A percentile compares a stretch with the other conserved stretches of the same genome.
These are phyloP conservation scores for Tricholoma matsutake DNA, from an alignment of 768 basidiomycete species.

Conservation along the genomic window DNA sequence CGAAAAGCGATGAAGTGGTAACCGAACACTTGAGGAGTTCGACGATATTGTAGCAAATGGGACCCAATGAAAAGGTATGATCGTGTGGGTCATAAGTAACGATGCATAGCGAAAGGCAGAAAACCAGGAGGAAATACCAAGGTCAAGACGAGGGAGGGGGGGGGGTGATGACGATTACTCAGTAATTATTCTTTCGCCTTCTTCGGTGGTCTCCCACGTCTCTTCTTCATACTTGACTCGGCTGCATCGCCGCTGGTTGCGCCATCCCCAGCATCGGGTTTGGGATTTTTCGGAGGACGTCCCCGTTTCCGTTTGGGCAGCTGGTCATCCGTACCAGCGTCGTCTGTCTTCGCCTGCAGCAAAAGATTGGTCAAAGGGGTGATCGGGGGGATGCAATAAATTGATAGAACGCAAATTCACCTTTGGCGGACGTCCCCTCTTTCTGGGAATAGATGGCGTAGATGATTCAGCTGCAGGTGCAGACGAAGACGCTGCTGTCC, in stretches of 20 bases:
- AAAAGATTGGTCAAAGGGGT: conserved; percentile 17
- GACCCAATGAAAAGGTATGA: conserved; percentile 22
- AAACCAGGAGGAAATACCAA: conserved; percentile 23
- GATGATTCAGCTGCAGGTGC: conserved; percentile 31
- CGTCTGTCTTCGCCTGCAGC: conserved; percentile 42
- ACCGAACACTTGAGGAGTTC: conserved; percentile 15
- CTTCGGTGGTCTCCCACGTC: conserved; percentile 71
- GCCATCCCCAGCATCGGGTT: conserved; percentile 40
- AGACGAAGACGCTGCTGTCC: conserved; percentile 29
- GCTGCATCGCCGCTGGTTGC: conserved; percentile 36
- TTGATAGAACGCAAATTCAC: conserved; percentile 30
- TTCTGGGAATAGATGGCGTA: conserved; percentile 39
- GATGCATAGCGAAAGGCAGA: conserved; percentile 8
- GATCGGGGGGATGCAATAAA: conserved; percentile 9
- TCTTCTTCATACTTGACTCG: conserved; percentile 60
- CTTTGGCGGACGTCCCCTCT: conserved; percentile 71
- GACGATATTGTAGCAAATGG: conserved; percentile 22
- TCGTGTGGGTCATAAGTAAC: conserved; percentile 34
- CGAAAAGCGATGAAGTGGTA: conserved; percentile 21
- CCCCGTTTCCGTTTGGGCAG: conserved; percentile 67
- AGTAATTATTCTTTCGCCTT: conserved; percentile 30
- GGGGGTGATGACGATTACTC: conserved; percentile 18
- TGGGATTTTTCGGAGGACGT: conserved; percentile 68
- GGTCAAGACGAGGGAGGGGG: conserved; percentile 15
- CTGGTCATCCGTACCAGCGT: conserved; percentile 44